A percentile compares a stretch with the other conserved stretches of the same genome.
Conservation (phyloP, 2,329 filamentous ascomycete genomes). For the Aspergillus tamarii region DNA sequence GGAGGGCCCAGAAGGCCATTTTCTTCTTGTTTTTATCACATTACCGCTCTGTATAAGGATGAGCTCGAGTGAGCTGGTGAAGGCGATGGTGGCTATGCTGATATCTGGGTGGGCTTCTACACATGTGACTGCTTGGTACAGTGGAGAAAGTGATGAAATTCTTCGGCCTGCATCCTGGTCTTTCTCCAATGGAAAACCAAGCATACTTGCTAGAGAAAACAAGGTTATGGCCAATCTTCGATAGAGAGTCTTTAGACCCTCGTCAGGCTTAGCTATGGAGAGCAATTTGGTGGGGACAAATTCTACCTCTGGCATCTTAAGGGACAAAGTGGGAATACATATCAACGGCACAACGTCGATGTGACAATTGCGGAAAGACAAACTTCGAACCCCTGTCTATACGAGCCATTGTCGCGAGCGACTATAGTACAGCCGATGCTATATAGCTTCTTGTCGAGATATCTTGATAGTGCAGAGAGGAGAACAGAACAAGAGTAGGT, state of each 20-base stretch:
- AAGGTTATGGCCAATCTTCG: conserved; percentile 15
- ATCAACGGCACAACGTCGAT: conserved; percentile 24
- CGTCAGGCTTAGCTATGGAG: conserved; percentile 16
- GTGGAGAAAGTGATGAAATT: conserved; percentile 12
- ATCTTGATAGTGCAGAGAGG: conserved; percentile 71
- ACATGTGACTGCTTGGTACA: conserved; percentile 13
- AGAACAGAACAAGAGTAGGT: conserved; percentile 54
- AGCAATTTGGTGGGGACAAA: conserved; percentile 11
- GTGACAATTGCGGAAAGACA: conserved; percentile 29
- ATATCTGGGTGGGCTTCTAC: conserved; percentile 13
- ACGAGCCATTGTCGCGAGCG: conserved; percentile 41
- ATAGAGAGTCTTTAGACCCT: conserved; percentile 13
- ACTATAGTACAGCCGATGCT: conserved; percentile 54
- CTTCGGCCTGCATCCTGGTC: conserved; percentile 16
- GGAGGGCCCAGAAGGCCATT: conserved; percentile 7
- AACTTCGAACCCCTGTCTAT: conserved; percentile 31
- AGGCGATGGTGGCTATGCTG: conserved; percentile 17
- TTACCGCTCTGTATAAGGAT: conserved; percentile 9
- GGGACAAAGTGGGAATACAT: conserved; percentile 20
- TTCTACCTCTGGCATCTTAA: conserved; percentile 12
- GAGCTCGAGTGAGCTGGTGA: conserved; percentile 16
- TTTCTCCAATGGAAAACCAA: conserved; percentile 13
- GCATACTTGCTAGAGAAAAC: conserved; percentile 18
- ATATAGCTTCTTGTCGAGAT: conserved; percentile 71
- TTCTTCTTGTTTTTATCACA: conserved; percentile 11